A percentile compares a stretch with the other conserved stretches of the same genome.
These are phyloP conservation scores for Leucosporidium scottii DNA, from an alignment of 768 basidiomycete genomes.

Conservation along the genomic window DNA sequence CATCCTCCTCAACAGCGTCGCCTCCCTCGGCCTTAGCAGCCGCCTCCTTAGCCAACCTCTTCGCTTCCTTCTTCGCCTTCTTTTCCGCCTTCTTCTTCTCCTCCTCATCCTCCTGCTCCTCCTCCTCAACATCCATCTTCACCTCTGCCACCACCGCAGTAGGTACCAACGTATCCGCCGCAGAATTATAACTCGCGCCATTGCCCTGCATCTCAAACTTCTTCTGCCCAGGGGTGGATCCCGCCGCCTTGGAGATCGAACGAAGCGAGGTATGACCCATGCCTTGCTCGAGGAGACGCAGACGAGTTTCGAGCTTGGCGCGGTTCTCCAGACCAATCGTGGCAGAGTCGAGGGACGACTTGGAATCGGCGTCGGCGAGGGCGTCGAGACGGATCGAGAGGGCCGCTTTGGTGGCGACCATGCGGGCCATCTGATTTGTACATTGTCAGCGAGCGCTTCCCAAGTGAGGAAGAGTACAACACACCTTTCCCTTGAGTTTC, in stretches of 20 bases:
- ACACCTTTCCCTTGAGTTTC: conserved; percentile 92
- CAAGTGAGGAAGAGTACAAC: too few relatives aligned
- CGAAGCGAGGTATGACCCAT: conserved; percentile 56
- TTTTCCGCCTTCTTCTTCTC: conserved; percentile 23
- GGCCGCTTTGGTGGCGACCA: conserved; percentile 98
- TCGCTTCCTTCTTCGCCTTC: conserved; percentile 34
- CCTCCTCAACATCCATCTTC: background rate
- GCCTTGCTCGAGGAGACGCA: conserved; percentile 80
- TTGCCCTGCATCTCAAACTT: conserved; percentile 75
- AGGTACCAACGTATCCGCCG: conserved; percentile 74
- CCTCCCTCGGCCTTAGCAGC: conserved; percentile 13
- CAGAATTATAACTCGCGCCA: conserved; percentile 69
- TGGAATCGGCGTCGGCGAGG: conserved; percentile 82
- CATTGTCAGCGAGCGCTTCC: too few relatives aligned
- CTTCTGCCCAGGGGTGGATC: conserved; percentile 57
- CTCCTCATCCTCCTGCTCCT: conserved; percentile 18
- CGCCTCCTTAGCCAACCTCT: conserved; percentile 10
- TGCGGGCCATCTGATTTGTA: conserved; percentile 80
- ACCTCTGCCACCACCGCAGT: conserved; percentile 52
- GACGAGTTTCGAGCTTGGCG: conserved; percentile 86
- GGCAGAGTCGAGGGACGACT: conserved; percentile 64
- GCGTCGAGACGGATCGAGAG: conserved; percentile 97
- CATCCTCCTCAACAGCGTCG: background rate
- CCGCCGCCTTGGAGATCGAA: conserved; percentile 55
- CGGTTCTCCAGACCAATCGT: conserved; percentile 89